Evolutionary conservation across 768 basidiomycete genomes (phyloP), one percentile per base, ranked within the genome.

Genomic region (Boletus huronensis): DNA sequence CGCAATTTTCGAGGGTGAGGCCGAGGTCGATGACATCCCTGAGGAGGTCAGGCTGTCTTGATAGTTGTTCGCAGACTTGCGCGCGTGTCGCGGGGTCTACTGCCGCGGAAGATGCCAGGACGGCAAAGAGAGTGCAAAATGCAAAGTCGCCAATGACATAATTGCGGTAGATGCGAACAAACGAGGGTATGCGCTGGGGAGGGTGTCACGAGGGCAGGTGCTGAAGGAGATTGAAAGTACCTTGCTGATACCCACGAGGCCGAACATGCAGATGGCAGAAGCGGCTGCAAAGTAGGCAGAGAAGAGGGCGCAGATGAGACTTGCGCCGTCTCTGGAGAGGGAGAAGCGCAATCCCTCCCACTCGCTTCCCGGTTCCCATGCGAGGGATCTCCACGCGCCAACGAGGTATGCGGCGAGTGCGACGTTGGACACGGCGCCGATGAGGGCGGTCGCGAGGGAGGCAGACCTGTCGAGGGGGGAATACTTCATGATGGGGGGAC

Each of bases 161-260:
- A 74, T 89, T 88, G 57, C 89, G 83, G 73, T 90, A 92, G 61
- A 92, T 83, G 51, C 87, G 86, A 48, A 92, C 82, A 58, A 83
- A 81, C 1, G 82, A 72, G 5, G 84, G 75, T 57, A 81, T 80
- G 64, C 75, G 79, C 89, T 91, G 59, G 11, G 13, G 3, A n/a
- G 19, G 16, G 23, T 25, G 29, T 53, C 9, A 58, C 52, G 42
- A 1, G 48, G 17, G 26, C 25, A 11, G 35, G 29, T 26, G 17
- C 35, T 29, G 6, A 48, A 19, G 38, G 25, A 23, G 25, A 38
- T 57, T 7, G 38, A 72, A 72, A 74, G 41, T 53, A 88, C 90
- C 75, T 82, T 84, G 61, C 84, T 64, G 53, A 88, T 79, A n/a
- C 90, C 90, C 14, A 76, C 67, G 50, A 91, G 73, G 19, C 90